A percentile compares a stretch with the other conserved stretches of the same genome.
phyloP scores from a whole-genome alignment of 192 early-diverging fungal species.

The Mortierella hygrophila region DNA sequence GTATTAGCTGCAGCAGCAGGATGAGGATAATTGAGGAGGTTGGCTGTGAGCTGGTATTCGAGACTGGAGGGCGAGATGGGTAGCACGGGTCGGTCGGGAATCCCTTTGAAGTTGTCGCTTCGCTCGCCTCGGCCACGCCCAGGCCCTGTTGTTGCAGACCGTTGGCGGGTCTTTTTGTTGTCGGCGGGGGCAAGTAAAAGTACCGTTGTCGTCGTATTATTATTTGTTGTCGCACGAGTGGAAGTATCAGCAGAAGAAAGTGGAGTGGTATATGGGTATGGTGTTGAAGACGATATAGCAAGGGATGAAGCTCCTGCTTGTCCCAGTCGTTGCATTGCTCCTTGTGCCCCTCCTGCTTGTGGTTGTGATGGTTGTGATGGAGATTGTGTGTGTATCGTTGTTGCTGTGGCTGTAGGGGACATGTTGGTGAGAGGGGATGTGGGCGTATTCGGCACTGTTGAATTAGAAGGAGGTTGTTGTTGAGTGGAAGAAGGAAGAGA shows the following conservation, averaged over 20 bases:
- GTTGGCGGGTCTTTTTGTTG: slow-evolving; percentile 13
- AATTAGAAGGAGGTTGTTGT: not conserved
- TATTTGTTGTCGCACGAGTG: too few relatives aligned
- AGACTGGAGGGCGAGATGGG: slow-evolving; percentile 50
- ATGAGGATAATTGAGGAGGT: slow-evolving; percentile 18
- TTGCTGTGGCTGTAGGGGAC: not conserved
- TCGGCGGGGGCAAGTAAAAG: not conserved
- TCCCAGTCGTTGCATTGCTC: too few relatives aligned
- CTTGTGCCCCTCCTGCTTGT: too few relatives aligned
- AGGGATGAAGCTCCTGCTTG: not conserved
- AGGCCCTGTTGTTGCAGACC: not conserved
- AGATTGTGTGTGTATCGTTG: not conserved
- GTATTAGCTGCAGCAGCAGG: not conserved
- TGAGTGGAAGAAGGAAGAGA: not conserved
- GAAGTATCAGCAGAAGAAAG: not conserved
- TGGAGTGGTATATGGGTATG: not conserved
- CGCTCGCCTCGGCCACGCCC: not conserved
- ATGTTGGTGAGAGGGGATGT: slow-evolving; percentile 2
- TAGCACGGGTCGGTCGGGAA: slow-evolving; percentile 6
- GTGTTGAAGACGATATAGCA: not conserved
- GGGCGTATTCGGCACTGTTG: not conserved
- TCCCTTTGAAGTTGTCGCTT: not conserved
- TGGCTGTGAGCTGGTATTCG: slow-evolving; percentile 51
- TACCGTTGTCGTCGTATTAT: not conserved
- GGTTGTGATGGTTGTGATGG: not conserved